Percentiles rank a stretch among this genome's conserved stretches.
phyloP scores from a whole-genome alignment of 306 rosid genomes.

The Dryas octopetala region DNA sequence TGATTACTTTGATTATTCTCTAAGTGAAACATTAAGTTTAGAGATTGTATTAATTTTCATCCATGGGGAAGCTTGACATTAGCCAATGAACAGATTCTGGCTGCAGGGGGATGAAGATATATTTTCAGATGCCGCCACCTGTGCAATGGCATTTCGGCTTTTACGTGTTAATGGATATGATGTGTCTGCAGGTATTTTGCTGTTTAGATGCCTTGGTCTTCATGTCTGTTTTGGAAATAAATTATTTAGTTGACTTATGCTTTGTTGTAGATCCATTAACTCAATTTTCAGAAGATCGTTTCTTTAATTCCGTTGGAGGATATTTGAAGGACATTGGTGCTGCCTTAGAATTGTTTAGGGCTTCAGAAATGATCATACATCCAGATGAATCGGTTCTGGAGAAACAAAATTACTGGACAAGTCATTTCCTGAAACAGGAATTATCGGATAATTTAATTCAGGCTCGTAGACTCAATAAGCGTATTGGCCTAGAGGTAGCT shows the following conservation, averaged over 20 bases:
- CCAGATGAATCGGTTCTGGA: slow-evolving; percentile 63
- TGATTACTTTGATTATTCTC: background rate
- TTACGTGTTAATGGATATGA: slow-evolving; percentile 65
- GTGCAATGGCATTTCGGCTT: slow-evolving; percentile 79
- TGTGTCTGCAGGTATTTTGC: slow-evolving; percentile 56
- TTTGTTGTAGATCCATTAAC: slow-evolving; percentile 60
- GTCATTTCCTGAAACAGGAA: slow-evolving; percentile 48
- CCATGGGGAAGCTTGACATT: slow-evolving; percentile 8
- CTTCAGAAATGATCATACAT: slow-evolving; percentile 61
- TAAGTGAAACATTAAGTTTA: background rate
- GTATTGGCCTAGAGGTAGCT: slow-evolving; percentile 60
- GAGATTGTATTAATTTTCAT: slow-evolving; percentile 8
- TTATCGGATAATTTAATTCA: slow-evolving; percentile 19
- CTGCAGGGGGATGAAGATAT: slow-evolving; percentile 61
- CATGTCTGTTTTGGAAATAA: slow-evolving; percentile 5
- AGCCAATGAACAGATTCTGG: slow-evolving; percentile 53
- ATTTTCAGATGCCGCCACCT: slow-evolving; percentile 61
- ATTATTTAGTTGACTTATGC: slow-evolving; percentile 4
- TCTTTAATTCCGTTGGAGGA: slow-evolving; percentile 65
- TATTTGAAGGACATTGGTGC: slow-evolving; percentile 63
- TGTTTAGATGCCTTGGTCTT: slow-evolving; percentile 24
- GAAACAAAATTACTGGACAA: slow-evolving; percentile 55
- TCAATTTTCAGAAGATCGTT: slow-evolving; percentile 55
- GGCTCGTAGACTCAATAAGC: slow-evolving; percentile 27
- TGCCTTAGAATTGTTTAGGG: slow-evolving; percentile 63